phyloP scores from a whole-genome alignment of 129 eudicot species.

The Smallanthus sonchifolius region DNA sequence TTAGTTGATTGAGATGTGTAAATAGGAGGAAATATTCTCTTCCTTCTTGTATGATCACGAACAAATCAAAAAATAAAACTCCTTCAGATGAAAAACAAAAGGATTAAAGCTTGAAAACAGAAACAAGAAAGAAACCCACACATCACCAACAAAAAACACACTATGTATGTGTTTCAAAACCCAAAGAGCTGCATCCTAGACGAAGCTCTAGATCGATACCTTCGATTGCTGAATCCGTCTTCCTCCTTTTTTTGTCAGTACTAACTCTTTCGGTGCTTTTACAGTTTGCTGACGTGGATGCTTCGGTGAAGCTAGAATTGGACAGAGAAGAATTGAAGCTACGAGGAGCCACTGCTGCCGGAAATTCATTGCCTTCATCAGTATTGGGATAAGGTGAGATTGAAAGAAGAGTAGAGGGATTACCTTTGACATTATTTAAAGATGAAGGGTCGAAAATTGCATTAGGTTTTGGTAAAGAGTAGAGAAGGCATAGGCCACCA shows the following conservation, averaged over 20 bases:
- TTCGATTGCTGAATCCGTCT: conserved; percentile 15
- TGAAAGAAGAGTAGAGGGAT: conserved; percentile 11
- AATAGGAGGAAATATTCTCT: background rate
- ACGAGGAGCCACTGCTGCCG: background rate
- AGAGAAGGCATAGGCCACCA: conserved; percentile 32
- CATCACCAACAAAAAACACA: conserved; percentile 8
- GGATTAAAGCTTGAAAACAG: conserved; percentile 1
- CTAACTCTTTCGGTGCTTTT: conserved; percentile 1
- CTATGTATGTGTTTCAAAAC: conserved; percentile 7
- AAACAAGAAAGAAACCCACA: conserved; percentile 12
- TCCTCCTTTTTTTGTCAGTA: conserved; percentile 8
- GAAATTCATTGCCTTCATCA: background rate
- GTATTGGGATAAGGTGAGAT: conserved; percentile 2
- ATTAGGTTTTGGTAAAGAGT: conserved; percentile 29
- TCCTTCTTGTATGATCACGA: background rate
- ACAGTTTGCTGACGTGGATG: conserved; percentile 14
- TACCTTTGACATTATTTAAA: conserved; percentile 15
- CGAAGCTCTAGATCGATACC: conserved; percentile 38
- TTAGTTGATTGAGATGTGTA: background rate
- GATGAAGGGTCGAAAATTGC: conserved; percentile 16
- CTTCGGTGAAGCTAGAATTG: conserved; percentile 12
- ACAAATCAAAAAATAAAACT: conserved; percentile 6
- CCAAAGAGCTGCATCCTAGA: conserved; percentile 24
- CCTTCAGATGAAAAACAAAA: background rate
- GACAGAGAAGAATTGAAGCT: conserved; percentile 16